Percentiles rank a stretch among this genome's conserved stretches.
phyloP scores from a whole-genome alignment of 2,329 filamentous ascomycete species.

The Verticillium klebahnii region DNA sequence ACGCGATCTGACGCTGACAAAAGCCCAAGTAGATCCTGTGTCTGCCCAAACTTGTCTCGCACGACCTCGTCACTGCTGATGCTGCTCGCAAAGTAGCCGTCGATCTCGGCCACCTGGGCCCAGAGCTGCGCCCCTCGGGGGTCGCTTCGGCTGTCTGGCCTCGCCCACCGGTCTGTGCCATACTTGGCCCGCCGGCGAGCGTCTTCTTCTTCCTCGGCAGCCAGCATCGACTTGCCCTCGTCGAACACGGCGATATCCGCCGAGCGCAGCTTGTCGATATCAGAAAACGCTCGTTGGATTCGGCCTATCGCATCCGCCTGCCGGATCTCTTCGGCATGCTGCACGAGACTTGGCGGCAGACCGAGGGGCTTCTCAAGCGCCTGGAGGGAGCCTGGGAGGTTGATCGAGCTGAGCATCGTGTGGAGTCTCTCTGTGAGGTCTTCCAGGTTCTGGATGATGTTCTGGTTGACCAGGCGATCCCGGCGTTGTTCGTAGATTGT shows the following conservation, averaged over 20 bases:
- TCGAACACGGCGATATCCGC: constrained; percentile 75
- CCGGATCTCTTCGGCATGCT: constrained; percentile 89
- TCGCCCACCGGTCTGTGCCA: constrained; percentile 81
- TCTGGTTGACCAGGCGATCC: constrained; percentile 85
- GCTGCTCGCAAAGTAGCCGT: constrained; percentile 73
- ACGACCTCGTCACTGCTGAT: constrained; percentile 56
- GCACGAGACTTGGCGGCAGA: constrained; percentile 75
- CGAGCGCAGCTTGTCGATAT: constrained; percentile 84
- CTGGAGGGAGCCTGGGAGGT: constrained; percentile 87
- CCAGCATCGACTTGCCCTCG: constrained; percentile 75
- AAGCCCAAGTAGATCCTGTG: constrained; percentile 69
- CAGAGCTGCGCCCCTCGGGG: constrained; percentile 65
- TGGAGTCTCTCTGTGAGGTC: constrained; percentile 75
- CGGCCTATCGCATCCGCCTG: constrained; percentile 82
- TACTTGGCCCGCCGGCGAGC: constrained; percentile 69
- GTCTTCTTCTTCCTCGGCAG: constrained; percentile 80
- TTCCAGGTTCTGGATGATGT: constrained; percentile 81
- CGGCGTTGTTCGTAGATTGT: constrained; percentile 92
- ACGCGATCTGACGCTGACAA: constrained; percentile 76
- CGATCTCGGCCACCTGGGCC: constrained; percentile 71
- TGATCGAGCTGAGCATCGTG: constrained; percentile 73
- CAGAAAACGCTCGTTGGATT: constrained; percentile 74
- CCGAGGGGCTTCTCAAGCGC: constrained; percentile 93
- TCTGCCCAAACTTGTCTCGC: constrained; percentile 71
- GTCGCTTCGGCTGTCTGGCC: constrained; percentile 65